phyloP scores from a whole-genome alignment of 1,284 basidiomycete genomes.

The Athelia sp. region DNA sequence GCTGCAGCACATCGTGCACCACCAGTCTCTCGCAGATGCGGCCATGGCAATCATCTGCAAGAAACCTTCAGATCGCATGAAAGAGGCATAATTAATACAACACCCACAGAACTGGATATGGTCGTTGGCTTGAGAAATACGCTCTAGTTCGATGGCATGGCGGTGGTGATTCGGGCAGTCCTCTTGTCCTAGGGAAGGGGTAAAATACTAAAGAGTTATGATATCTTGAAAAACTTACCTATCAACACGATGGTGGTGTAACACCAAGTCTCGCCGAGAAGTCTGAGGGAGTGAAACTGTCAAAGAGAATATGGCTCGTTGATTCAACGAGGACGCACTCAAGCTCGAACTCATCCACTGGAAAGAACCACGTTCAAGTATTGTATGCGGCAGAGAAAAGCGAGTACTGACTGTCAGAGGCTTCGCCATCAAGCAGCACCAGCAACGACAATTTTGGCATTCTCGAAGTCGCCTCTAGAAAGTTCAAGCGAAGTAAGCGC shows the following conservation, averaged over 20 bases:
- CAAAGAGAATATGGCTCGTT: too few relatives aligned
- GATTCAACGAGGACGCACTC: too few relatives aligned
- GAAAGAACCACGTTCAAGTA: too few relatives aligned
- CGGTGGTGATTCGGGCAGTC: background rate
- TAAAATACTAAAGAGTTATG: too few relatives aligned
- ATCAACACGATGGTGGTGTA: background rate
- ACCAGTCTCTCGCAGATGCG: background rate
- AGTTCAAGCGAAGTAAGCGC: too few relatives aligned
- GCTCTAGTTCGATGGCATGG: background rate
- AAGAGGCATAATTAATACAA: background rate
- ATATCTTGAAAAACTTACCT: background rate
- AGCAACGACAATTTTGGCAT: constrained; percentile 1
- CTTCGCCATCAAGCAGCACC: background rate
- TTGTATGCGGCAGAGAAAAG: background rate
- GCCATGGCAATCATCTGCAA: background rate
- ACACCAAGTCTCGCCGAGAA: background rate
- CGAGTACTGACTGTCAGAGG: background rate
- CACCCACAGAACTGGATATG: background rate
- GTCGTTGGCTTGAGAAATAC: background rate
- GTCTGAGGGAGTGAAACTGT: background rate
- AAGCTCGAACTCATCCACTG: background rate
- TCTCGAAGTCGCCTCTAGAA: background rate
- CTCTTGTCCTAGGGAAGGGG: background rate
- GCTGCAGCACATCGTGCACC: constrained; percentile 1
- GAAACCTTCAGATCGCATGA: constrained; percentile 1